A percentile compares a stretch with the other conserved stretches of the same genome.
phyloP scores from a whole-genome alignment of 495 filamentous ascomycete genomes.

The Hyaloscypha variabilis region DNA sequence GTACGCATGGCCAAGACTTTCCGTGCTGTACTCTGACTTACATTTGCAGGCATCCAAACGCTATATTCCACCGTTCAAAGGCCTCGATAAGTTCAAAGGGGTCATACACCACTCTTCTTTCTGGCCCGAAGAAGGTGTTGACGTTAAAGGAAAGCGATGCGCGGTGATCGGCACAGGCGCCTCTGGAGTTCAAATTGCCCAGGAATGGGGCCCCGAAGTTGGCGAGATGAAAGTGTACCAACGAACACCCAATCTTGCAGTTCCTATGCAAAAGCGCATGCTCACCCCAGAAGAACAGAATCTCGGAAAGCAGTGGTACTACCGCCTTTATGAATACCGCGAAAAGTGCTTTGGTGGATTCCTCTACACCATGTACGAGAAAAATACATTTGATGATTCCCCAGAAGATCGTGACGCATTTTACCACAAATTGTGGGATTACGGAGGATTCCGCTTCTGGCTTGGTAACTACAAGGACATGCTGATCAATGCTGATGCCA shows the following conservation, averaged over 20 bases:
- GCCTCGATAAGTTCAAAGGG: conserved; percentile 56
- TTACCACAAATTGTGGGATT: conserved; percentile 49
- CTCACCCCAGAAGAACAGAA: conserved; percentile 49
- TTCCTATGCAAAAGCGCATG: conserved; percentile 52
- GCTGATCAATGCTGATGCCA: conserved; percentile 46
- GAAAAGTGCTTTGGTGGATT: conserved; percentile 47
- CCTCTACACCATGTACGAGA: conserved; percentile 40
- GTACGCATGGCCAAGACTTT: conserved; percentile 2
- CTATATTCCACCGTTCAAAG: conserved; percentile 47
- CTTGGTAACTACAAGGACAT: conserved; percentile 53
- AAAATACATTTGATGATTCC: conserved; percentile 47
- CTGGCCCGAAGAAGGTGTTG: conserved; percentile 56
- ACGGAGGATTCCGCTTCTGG: conserved; percentile 53
- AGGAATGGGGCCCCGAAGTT: conserved; percentile 43
- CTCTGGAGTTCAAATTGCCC: conserved; percentile 58
- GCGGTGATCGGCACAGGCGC: conserved; percentile 65
- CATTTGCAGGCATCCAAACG: conserved; percentile 32
- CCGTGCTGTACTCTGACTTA: background rate
- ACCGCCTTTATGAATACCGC: conserved; percentile 43
- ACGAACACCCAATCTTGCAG: conserved; percentile 49
- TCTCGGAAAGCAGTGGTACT: conserved; percentile 42
- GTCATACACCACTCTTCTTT: conserved; percentile 56
- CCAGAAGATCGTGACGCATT: conserved; percentile 46
- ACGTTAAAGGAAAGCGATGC: conserved; percentile 50
- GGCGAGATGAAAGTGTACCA: conserved; percentile 50